Evolutionary conservation across 768 basidiomycete species (phyloP).

Genomic region (Boletus tylopilopsis): DNA sequence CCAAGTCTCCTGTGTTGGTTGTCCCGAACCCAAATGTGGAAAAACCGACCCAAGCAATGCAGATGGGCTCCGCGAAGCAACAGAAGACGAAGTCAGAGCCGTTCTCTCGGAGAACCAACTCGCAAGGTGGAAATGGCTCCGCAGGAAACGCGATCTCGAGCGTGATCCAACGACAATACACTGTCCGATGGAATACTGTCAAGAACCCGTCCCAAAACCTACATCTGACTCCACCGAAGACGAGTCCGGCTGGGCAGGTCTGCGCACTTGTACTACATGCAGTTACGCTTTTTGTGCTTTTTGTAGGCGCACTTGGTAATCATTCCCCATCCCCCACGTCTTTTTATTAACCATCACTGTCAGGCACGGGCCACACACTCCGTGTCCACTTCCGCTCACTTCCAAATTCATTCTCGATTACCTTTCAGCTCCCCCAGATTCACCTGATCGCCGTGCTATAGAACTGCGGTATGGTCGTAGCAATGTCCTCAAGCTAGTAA

Average conservation of each 20-base stretch:
- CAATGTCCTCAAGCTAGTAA: conserved; percentile 59
- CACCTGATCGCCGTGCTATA: conserved; percentile 44
- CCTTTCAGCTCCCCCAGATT: conserved; percentile 51
- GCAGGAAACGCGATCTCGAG: conserved; percentile 68
- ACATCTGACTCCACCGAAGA: conserved; percentile 36
- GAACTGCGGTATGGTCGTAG: conserved; percentile 63
- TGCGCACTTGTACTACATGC: conserved; percentile 70
- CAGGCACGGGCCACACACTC: conserved; percentile 80
- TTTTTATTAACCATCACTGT: conserved; percentile 5
- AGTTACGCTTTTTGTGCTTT: conserved; percentile 79
- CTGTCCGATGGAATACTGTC: conserved; percentile 80
- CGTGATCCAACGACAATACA: conserved; percentile 75
- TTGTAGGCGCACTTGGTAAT: conserved; percentile 77
- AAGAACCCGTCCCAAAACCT: conserved; percentile 70
- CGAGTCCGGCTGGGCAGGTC: conserved; percentile 66
- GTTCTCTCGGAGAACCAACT: conserved; percentile 65
- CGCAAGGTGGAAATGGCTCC: conserved; percentile 74
- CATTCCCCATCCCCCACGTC: neutral
- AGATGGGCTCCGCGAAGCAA: conserved; percentile 41
- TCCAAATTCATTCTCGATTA: conserved; percentile 67
- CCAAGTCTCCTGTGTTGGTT: conserved; percentile 69
- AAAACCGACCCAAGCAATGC: conserved; percentile 38
- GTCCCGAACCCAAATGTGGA: conserved; percentile 79
- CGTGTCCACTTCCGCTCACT: conserved; percentile 67
- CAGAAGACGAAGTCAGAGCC: conserved; percentile 67